phyloP scores from a whole-genome alignment of 192 early-diverging fungal species.

The Cetraspora pellucida region DNA sequence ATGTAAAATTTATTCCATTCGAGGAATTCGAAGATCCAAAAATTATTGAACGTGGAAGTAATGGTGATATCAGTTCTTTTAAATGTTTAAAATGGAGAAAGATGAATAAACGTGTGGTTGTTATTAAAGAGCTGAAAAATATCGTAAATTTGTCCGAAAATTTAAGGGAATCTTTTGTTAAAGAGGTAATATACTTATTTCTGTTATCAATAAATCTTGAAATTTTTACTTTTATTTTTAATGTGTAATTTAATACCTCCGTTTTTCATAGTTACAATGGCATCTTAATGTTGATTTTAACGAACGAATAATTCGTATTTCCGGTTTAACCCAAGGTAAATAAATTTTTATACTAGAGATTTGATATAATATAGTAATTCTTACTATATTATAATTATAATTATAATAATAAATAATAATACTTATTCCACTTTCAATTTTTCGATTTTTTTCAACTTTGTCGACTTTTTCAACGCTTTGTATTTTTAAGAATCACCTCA shows the following conservation, averaged over 20 bases:
- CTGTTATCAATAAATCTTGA: neutral
- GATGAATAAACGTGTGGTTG: neutral
- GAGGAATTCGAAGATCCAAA: neutral
- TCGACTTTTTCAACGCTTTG: too few species aligned
- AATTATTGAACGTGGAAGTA: neutral
- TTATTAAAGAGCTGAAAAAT: neutral
- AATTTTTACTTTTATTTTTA: neutral
- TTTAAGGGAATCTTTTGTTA: too few species aligned
- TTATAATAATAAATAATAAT: neutral
- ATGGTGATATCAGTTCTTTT: neutral
- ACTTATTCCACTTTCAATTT: too few species aligned
- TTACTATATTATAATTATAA: neutral
- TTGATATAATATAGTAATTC: too few species aligned
- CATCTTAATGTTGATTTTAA: neutral
- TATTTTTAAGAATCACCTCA: neutral
- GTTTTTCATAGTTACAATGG: neutral
- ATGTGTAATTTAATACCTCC: neutral
- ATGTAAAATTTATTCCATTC: neutral
- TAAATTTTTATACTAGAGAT: neutral
- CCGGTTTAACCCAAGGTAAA: neutral
- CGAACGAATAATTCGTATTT: slow-evolving; percentile 1
- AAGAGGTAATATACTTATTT: neutral
- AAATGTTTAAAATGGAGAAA: neutral
- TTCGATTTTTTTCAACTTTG: too few species aligned
- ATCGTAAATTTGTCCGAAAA: too few species aligned